Evolutionary conservation across 768 basidiomycete genomes (phyloP).

Genomic region (Leccinum obscurum): DNA sequence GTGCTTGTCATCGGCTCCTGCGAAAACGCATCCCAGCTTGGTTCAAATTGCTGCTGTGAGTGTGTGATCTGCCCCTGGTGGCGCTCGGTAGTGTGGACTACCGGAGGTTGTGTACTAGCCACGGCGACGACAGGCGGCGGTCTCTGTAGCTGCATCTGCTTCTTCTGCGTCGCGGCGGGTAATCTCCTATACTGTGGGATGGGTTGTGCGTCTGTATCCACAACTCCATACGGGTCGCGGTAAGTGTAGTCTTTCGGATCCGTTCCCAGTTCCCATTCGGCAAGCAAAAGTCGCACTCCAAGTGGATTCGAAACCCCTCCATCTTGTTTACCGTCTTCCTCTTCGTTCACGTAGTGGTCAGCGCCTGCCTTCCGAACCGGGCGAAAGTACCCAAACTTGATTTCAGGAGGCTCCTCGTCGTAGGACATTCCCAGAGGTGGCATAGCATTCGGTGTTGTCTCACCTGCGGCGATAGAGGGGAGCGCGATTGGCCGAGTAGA

Average conservation of each 20-base stretch:
- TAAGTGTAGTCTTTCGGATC: conserved; percentile 53
- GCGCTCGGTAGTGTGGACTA: conserved; percentile 7
- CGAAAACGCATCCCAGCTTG: conserved; percentile 20
- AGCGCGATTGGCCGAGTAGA: conserved; percentile 43
- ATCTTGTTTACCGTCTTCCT: conserved; percentile 16
- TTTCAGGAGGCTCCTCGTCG: conserved; percentile 51
- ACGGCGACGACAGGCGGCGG: conserved; percentile 42
- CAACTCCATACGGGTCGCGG: conserved; percentile 52
- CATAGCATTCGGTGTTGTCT: conserved; percentile 10
- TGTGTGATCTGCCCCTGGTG: conserved; percentile 13
- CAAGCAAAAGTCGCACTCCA: conserved; percentile 63
- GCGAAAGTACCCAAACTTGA: conserved; percentile 62
- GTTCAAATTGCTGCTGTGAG: conserved; percentile 19
- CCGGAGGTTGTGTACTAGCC: conserved; percentile 24
- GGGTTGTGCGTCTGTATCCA: conserved; percentile 19
- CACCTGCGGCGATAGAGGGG: background rate
- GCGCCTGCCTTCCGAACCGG: conserved; percentile 40
- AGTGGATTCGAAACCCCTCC: conserved; percentile 38
- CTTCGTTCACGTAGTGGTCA: conserved; percentile 30
- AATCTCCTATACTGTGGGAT: conserved; percentile 16
- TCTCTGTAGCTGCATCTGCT: conserved; percentile 25
- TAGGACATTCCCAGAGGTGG: conserved; percentile 47
- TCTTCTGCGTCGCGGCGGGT: conserved; percentile 22
- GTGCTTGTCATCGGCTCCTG: conserved; percentile 61
- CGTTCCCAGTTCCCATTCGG: conserved; percentile 64